Evolutionary conservation across 768 basidiomycete genomes (phyloP).

Genomic region (Suillus clintonianus): DNA sequence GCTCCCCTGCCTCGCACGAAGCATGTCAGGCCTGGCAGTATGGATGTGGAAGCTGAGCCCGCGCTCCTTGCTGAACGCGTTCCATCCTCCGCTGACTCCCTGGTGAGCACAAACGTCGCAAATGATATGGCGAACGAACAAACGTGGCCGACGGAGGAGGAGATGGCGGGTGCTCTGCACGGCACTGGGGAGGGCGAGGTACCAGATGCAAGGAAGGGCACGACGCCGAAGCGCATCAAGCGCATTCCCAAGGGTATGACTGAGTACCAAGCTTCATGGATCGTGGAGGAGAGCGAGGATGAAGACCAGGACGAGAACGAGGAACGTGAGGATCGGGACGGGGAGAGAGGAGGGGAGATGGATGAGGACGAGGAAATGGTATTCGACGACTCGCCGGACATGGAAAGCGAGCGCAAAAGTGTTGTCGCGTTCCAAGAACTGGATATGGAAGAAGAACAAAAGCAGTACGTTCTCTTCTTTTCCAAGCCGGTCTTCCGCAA

Average conservation of each 20-base stretch:
- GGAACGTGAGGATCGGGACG: conserved; percentile 44
- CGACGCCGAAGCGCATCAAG: conserved; percentile 79
- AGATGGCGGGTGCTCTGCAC: conserved; percentile 57
- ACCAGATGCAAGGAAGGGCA: conserved; percentile 68
- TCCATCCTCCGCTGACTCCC: conserved; percentile 71
- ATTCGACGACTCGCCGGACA: conserved; percentile 54
- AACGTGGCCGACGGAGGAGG: conserved; percentile 98
- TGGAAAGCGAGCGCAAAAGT: conserved; percentile 55
- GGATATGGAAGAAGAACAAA: conserved; percentile 81
- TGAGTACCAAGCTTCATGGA: conserved; percentile 97
- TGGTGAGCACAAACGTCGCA: conserved; percentile 84
- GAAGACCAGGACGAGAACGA: conserved; percentile 52
- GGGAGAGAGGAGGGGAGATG: conserved; percentile 16
- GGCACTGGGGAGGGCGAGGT: conserved; percentile 31
- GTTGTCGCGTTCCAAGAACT: conserved; percentile 73
- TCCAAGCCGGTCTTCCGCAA: background rate
- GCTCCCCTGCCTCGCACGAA: conserved; percentile 46
- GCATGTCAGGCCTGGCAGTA: conserved; percentile 39
- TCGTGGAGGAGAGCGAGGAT: conserved; percentile 78
- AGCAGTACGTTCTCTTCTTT: conserved; percentile 59
- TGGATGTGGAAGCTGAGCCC: conserved; percentile 64
- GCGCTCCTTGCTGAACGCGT: conserved; percentile 62
- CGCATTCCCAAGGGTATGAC: conserved; percentile 94
- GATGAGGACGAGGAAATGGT: conserved; percentile 69
- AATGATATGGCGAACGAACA: conserved; percentile 94